A percentile compares a stretch with the other conserved stretches of the same genome.
Conservation (phyloP, 2,329 filamentous ascomycete species). For the Coniochaeta pulveracea region DNA sequence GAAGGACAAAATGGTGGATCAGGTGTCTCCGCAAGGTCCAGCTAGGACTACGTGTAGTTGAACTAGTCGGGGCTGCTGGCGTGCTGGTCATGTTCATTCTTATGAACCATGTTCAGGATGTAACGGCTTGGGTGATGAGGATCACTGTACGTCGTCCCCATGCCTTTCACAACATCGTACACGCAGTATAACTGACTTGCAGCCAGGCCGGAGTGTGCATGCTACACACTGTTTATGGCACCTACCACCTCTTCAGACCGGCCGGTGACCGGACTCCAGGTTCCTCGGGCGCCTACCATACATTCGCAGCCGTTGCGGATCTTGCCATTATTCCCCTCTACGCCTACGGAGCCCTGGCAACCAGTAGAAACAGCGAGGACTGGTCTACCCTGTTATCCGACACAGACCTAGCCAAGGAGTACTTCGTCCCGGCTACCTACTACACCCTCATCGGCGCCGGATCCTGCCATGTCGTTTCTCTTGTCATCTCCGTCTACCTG, state of each 20-base stretch:
- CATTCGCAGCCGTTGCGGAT: slow-evolving; percentile 71
- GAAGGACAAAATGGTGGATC: slow-evolving; percentile 58
- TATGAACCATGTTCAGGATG: slow-evolving; percentile 53
- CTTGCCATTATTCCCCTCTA: slow-evolving; percentile 42
- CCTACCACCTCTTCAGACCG: slow-evolving; percentile 68
- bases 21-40: slow-evolving; percentile 59
- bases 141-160: slow-evolving; percentile 58
- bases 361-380: slow-evolving; percentile 29
- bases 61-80: slow-evolving; percentile 59
- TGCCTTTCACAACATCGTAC: too few relatives aligned
- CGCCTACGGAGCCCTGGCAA: slow-evolving; percentile 38
- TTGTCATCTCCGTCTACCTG: slow-evolving; percentile 64
- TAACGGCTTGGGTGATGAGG: slow-evolving; percentile 64
- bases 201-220: slow-evolving; percentile 68
- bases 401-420: slow-evolving; percentile 36
- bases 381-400: slow-evolving; percentile 63
- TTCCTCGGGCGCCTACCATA: slow-evolving; percentile 79
- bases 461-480: slow-evolving; percentile 58
- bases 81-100: slow-evolving; percentile 68
- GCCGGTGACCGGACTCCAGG: slow-evolving; percentile 61
- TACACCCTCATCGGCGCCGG: slow-evolving; percentile 53
- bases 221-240: slow-evolving; percentile 61
- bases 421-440: slow-evolving; percentile 57
- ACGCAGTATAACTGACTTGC: slow-evolving; percentile 9
- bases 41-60: slow-evolving; percentile 53